Conservation (phyloP, 176 grass and related monocot species). For the Phoenix dactylifera region DNA sequence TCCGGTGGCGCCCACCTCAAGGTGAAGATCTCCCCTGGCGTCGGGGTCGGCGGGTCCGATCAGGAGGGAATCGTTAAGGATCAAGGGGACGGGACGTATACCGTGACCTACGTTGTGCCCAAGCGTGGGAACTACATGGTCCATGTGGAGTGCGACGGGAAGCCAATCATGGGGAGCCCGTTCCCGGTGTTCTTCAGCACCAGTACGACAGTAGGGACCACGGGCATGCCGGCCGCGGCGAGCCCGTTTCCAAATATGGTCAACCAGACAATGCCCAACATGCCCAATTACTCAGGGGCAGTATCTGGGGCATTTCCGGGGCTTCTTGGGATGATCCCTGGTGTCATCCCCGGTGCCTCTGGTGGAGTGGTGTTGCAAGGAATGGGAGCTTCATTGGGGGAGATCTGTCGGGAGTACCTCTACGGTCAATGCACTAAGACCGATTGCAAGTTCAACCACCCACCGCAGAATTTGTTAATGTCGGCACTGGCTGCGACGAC, state of each 20-base stretch:
- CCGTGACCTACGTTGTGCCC: slow-evolving; percentile 65
- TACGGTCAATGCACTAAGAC: slow-evolving; percentile 58
- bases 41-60: slow-evolving; percentile 51
- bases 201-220: slow-evolving; percentile 11
- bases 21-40: slow-evolving; percentile 50
- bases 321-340: slow-evolving; percentile 45
- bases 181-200: slow-evolving; percentile 94
- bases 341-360: slow-evolving; percentile 29
- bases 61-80: slow-evolving; percentile 67
- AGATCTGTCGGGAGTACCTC: slow-evolving; percentile 81
- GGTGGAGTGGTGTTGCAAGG: slow-evolving; percentile 78
- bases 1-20: slow-evolving; percentile 42
- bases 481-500: slow-evolving; percentile 52
- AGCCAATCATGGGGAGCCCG: slow-evolving; percentile 77
- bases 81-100: slow-evolving; percentile 66
- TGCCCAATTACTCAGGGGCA: slow-evolving; percentile 78
- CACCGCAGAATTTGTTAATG: slow-evolving; percentile 75
- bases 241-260: slow-evolving; percentile 66
- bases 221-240: background rate
- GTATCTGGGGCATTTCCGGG: slow-evolving; percentile 50
- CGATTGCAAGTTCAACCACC: slow-evolving; percentile 64
- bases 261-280: slow-evolving; percentile 98
- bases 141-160: slow-evolving; percentile 51
- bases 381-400: slow-evolving; percentile 62
- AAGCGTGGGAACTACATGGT: slow-evolving; percentile 95